These are phyloP conservation scores for Talaromyces sp. DNA, from an alignment of 2,329 filamentous ascomycete species.

Conservation along the genomic window DNA sequence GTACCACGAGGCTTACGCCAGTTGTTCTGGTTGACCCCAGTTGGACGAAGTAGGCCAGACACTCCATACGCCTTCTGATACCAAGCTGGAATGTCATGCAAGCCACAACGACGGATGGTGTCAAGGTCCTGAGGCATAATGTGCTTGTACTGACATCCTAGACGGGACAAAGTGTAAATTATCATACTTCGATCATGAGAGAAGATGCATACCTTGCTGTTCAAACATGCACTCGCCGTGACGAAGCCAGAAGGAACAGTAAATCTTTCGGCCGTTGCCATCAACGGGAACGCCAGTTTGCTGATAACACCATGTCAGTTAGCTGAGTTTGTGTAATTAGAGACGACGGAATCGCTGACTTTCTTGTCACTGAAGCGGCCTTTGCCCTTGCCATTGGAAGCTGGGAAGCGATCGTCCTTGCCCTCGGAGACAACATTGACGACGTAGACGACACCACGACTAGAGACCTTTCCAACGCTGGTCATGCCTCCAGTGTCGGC, in stretches of 20 bases:
- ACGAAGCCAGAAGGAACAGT: constrained; percentile 87
- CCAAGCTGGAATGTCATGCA: constrained; percentile 57
- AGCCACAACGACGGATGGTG: constrained; percentile 67
- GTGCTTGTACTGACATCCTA: constrained; percentile 79
- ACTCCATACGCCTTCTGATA: constrained; percentile 49
- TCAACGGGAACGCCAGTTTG: not conserved
- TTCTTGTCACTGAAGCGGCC: constrained; percentile 5
- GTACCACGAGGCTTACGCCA: constrained; percentile 13
- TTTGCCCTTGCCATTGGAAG: constrained; percentile 14
- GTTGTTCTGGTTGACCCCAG: constrained; percentile 18
- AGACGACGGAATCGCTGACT: not conserved
- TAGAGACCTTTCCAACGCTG: constrained; percentile 35
- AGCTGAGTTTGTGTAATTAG: not conserved
- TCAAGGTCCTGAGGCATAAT: constrained; percentile 73
- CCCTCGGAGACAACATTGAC: constrained; percentile 28
- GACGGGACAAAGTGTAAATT: not conserved
- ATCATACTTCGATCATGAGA: not conserved
- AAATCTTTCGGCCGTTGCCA: constrained; percentile 34
- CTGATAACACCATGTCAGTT: not conserved
- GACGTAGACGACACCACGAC: constrained; percentile 34
- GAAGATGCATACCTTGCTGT: constrained; percentile 58
- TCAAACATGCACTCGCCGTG: constrained; percentile 80
- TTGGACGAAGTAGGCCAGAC: constrained; percentile 26
- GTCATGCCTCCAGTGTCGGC: constrained; percentile 44
- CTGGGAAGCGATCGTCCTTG: not conserved